Evolutionary conservation across 805 yeast genomes (phyloP).

Genomic region (Naumovozyma dairenensis): DNA sequence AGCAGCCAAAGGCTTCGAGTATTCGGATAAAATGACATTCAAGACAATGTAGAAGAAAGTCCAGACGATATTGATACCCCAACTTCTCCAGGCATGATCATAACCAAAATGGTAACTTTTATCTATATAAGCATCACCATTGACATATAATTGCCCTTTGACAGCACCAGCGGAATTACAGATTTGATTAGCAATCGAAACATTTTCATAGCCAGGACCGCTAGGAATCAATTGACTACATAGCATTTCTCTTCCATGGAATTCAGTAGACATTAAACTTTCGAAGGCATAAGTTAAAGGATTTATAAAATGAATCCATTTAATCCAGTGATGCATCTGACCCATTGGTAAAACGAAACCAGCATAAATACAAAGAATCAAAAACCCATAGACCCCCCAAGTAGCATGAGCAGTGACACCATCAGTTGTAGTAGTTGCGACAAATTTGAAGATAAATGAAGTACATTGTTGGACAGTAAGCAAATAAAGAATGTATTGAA

Average conservation of each 20-base stretch:
- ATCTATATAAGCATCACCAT: conserved; percentile 41
- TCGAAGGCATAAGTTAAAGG: conserved; percentile 44
- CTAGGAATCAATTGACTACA: conserved; percentile 43
- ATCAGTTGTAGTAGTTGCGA: conserved; percentile 43
- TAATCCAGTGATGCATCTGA: conserved; percentile 52
- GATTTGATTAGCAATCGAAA: conserved; percentile 33
- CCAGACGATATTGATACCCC: conserved; percentile 47
- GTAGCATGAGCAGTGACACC: conserved; percentile 48
- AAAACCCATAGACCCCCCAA: conserved; percentile 44
- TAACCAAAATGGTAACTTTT: conserved; percentile 33
- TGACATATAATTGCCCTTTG: conserved; percentile 36
- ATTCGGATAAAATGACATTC: conserved; percentile 31
- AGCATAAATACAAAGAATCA: conserved; percentile 49
- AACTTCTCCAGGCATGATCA: conserved; percentile 50
- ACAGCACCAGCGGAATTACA: conserved; percentile 47
- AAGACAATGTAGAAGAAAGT: conserved; percentile 30
- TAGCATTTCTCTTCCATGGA: conserved; percentile 41
- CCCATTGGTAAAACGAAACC: conserved; percentile 40
- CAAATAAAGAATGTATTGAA: conserved; percentile 38
- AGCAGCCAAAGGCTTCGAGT: conserved; percentile 29
- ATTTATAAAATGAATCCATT: conserved; percentile 44
- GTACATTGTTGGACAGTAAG: conserved; percentile 42
- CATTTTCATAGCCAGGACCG: conserved; percentile 44
- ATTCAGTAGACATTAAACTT: conserved; percentile 47
- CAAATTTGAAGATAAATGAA: conserved; percentile 43